These are phyloP conservation scores for Punctularia strigosozonata DNA, from an alignment of 768 basidiomycete species.

Conservation along the genomic window DNA sequence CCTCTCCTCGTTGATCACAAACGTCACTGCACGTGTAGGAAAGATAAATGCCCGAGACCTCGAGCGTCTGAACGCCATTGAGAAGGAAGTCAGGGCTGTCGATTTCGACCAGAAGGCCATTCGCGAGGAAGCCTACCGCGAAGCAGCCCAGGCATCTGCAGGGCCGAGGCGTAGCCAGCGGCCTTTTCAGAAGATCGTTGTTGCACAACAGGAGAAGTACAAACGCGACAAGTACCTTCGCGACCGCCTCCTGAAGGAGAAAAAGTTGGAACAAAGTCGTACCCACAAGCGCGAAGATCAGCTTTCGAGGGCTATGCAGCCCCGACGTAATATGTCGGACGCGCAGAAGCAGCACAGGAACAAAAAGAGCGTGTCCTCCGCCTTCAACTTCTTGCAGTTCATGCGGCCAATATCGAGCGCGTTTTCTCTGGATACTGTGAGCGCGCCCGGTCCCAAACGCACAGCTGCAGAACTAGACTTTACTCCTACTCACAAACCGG, in stretches of 20 bases:
- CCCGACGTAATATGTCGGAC: conserved; percentile 34
- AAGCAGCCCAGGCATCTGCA: conserved; percentile 39
- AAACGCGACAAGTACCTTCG: conserved; percentile 64
- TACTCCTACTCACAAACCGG: conserved; percentile 55
- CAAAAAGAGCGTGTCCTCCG: conserved; percentile 78
- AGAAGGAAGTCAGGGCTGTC: conserved; percentile 47
- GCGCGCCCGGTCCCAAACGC: conserved; percentile 30
- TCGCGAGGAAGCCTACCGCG: conserved; percentile 64
- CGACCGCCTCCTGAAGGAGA: conserved; percentile 62
- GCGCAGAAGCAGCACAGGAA: conserved; percentile 67
- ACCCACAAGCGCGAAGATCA: conserved; percentile 67
- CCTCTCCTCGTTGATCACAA: conserved; percentile 51
- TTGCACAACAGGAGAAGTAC: conserved; percentile 68
- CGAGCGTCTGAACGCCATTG: conserved; percentile 66
- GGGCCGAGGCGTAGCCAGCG: conserved; percentile 38
- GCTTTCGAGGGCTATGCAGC: conserved; percentile 60
- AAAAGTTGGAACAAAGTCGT: conserved; percentile 60
- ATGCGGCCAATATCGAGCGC: conserved; percentile 88
- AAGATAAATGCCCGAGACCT: conserved; percentile 57
- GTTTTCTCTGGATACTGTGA: conserved; percentile 53
- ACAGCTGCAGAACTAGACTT: conserved; percentile 73
- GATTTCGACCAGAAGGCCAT: conserved; percentile 65
- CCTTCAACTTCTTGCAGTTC: conserved; percentile 72
- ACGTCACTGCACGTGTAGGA: conserved; percentile 39
- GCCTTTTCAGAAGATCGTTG: conserved; percentile 56